Conservation (phyloP, 495 filamentous ascomycete genomes). For the Lophiostoma macrostomum region DNA sequence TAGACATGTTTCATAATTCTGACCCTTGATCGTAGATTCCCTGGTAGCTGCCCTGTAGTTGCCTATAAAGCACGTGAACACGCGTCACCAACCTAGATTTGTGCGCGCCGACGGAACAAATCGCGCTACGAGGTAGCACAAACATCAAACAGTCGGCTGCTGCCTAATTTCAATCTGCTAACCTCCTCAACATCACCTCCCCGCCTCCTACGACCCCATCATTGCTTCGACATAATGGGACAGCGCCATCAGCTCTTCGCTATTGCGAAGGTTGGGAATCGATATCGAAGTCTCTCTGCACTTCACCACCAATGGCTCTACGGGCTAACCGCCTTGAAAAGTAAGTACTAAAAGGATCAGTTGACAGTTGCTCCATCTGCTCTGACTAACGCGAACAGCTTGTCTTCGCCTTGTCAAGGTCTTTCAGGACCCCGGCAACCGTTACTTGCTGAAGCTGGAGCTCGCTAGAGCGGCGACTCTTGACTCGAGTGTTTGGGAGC, state of each 20-base stretch:
- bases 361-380: neutral
- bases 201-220: neutral
- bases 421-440: neutral
- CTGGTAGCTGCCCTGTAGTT: no score
- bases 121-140: no score
- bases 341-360: neutral
- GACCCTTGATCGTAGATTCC: no score
- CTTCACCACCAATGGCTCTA: slow-evolving; percentile 18
- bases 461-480: slow-evolving; percentile 3
- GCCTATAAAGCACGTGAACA: no score
- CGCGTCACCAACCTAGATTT: no score
- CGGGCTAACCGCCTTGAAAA: neutral
- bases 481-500: neutral
- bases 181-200: neutral
- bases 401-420: neutral
- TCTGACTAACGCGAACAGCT: neutral
- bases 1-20: no score
- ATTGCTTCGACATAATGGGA: slow-evolving; percentile 4
- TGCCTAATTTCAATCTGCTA: neutral
- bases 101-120: no score
- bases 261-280: slow-evolving; percentile 13
- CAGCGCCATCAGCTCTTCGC: slow-evolving; percentile 24
- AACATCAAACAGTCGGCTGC: neutral
- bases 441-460: slow-evolving; percentile 2
- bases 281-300: slow-evolving; percentile 16